phyloP scores from a whole-genome alignment of 441 rosid genomes.

The Corymbia citriodora region DNA sequence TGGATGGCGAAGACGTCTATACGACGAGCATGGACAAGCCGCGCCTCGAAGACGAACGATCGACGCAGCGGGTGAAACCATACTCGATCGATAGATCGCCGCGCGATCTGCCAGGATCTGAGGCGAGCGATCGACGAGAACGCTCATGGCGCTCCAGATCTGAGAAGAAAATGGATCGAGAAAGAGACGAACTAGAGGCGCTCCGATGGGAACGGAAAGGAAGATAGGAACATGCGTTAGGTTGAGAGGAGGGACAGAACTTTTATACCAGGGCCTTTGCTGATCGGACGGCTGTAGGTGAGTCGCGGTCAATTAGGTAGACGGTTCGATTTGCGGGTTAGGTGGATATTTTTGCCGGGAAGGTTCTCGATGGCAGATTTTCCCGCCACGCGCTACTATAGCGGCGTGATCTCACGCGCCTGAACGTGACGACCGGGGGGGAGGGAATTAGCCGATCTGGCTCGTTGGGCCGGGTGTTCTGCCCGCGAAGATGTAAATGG shows the following conservation, averaged over 20 bases:
- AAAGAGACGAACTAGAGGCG: neutral
- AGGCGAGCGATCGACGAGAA: neutral
- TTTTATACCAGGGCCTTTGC: neutral
- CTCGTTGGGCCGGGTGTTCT: neutral
- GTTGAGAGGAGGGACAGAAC: neutral
- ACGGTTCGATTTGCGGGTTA: neutral
- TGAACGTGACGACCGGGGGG: neutral
- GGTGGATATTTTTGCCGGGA: neutral
- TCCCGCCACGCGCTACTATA: neutral
- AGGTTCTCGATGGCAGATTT: neutral
- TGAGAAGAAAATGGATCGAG: neutral
- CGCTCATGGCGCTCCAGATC: neutral
- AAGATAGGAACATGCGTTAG: neutral
- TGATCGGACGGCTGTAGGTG: neutral
- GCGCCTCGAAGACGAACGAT: neutral
- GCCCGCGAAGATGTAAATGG: neutral
- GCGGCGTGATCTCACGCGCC: neutral
- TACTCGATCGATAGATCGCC: neutral
- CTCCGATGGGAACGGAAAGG: neutral
- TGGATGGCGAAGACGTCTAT: neutral
- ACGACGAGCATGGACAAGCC: neutral
- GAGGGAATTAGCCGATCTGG: neutral
- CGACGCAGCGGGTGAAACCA: neutral
- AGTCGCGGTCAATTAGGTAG: neutral
- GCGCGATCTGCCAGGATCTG: neutral